These are phyloP conservation scores for Candida pseudocylindracea DNA, from an alignment of 1,139 yeast genomes.

Conservation along the genomic window DNA sequence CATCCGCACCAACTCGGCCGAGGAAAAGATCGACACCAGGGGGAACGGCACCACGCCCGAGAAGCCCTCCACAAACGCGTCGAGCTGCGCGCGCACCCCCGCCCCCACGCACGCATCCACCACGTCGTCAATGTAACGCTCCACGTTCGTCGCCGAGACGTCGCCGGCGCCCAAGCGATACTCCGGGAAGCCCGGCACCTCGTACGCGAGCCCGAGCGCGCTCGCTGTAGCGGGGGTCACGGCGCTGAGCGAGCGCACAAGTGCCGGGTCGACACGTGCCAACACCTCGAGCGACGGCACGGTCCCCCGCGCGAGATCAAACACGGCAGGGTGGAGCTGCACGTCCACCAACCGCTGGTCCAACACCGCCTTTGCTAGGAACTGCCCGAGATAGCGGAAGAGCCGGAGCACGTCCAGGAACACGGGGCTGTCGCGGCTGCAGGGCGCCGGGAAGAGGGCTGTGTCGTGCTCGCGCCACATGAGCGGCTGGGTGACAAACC, in stretches of 20 bases:
- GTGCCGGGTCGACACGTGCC: no score
- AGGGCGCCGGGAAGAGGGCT: constrained; percentile 62
- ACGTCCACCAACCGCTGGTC: constrained; percentile 34
- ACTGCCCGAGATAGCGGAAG: constrained; percentile 55
- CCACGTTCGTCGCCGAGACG: constrained; percentile 33
- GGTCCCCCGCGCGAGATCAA: no score
- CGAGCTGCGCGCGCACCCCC: constrained; percentile 46
- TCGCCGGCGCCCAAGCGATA: constrained; percentile 26
- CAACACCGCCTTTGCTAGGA: constrained; percentile 55
- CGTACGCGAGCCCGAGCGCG: constrained; percentile 39
- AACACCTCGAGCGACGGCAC: no score
- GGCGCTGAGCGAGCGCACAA: no score
- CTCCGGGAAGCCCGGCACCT: constrained; percentile 57
- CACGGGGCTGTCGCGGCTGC: constrained; percentile 8
- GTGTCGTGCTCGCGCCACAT: constrained; percentile 47
- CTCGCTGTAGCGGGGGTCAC: constrained; percentile 2
- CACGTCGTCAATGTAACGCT: constrained; percentile 31
- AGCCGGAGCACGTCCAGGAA: constrained; percentile 24
- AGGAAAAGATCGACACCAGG: constrained; percentile 48
- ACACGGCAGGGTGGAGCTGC: no score
- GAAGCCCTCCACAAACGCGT: constrained; percentile 62
- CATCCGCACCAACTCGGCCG: constrained; percentile 47
- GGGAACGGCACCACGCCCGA: constrained; percentile 65
- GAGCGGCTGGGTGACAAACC: constrained; percentile 32
- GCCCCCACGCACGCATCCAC: constrained; percentile 35